Conservation (phyloP, 495 filamentous ascomycete species). For the Wilcoxina mikolae region DNA sequence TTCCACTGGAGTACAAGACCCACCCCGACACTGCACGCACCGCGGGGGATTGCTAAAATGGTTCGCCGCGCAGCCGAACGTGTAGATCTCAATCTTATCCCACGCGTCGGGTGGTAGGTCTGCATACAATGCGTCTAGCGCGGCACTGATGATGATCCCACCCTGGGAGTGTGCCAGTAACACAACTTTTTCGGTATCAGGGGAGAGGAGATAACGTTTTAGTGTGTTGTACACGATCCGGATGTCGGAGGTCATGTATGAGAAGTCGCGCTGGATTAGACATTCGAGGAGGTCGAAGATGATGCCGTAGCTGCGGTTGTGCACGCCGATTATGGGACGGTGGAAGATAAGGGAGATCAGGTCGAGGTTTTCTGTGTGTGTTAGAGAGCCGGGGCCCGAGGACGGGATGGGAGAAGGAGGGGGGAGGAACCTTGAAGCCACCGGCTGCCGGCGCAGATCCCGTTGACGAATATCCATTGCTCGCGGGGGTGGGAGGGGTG, state of each 20-base stretch:
- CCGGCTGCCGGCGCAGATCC: conserved; percentile 35
- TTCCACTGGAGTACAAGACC: conserved; percentile 3
- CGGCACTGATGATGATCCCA: conserved; percentile 57
- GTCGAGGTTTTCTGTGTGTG: conserved; percentile 57
- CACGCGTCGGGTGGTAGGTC: conserved; percentile 56
- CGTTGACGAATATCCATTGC: conserved; percentile 60
- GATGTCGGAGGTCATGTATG: conserved; percentile 55
- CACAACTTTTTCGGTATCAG: conserved; percentile 49
- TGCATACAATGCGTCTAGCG: conserved; percentile 65
- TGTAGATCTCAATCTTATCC: conserved; percentile 65
- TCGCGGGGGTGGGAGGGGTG: conserved; percentile 34
- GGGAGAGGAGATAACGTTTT: conserved; percentile 41
- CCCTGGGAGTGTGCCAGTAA: conserved; percentile 73
- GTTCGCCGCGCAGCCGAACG: conserved; percentile 71
- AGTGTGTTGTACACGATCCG: conserved; percentile 40
- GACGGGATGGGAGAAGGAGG: too few relatives aligned
- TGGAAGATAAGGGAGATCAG: conserved; percentile 59
- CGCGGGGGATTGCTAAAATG: conserved; percentile 73
- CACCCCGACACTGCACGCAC: conserved; percentile 23
- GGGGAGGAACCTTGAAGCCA: too few relatives aligned
- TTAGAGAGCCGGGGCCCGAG: too few relatives aligned
- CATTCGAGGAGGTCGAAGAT: conserved; percentile 64
- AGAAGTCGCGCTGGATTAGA: conserved; percentile 60
- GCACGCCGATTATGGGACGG: conserved; percentile 61
- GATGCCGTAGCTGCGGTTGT: conserved; percentile 63